Conservation (phyloP, 345 rosid genomes). For the Camelina laxa region DNA sequence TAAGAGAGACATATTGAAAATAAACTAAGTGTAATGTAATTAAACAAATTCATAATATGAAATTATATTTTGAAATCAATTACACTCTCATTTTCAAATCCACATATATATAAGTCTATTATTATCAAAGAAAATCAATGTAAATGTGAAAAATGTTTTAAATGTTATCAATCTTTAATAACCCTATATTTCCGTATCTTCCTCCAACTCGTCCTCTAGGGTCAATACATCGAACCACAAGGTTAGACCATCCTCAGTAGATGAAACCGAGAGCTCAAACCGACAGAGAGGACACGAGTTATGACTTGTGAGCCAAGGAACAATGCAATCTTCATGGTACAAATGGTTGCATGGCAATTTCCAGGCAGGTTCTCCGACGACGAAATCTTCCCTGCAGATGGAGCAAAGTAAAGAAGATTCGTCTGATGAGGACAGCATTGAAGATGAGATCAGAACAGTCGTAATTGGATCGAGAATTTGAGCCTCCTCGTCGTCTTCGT, state of each 20-base stretch:
- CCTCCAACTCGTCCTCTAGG: slow-evolving; percentile 22
- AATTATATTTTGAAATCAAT: too few relatives aligned
- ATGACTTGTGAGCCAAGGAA: slow-evolving; percentile 51
- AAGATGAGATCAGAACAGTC: slow-evolving; percentile 45
- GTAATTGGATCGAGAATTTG: slow-evolving; percentile 13
- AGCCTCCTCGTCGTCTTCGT: slow-evolving; percentile 45
- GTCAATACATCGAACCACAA: slow-evolving; percentile 26
- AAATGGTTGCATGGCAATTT: slow-evolving; percentile 58
- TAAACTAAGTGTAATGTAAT: too few relatives aligned
- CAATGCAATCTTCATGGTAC: slow-evolving; percentile 54
- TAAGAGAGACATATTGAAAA: too few relatives aligned
- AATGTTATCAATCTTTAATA: not conserved
- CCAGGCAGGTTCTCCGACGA: slow-evolving; percentile 41
- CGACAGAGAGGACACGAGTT: slow-evolving; percentile 62
- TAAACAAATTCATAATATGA: too few relatives aligned
- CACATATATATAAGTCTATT: too few relatives aligned
- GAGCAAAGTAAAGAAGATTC: slow-evolving; percentile 44
- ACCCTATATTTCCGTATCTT: not conserved
- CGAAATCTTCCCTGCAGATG: slow-evolving; percentile 52
- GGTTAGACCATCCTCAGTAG: slow-evolving; percentile 4
- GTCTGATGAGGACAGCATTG: slow-evolving; percentile 23
- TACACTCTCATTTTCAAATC: too few relatives aligned
- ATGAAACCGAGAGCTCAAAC: slow-evolving; percentile 37
- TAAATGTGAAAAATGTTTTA: not conserved
- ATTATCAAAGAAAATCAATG: too few relatives aligned